Evolutionary conservation across 495 filamentous ascomycete species (phyloP), one percentile per base, ranked within the genome.

Genomic region (Penicillium longicatenatum): DNA sequence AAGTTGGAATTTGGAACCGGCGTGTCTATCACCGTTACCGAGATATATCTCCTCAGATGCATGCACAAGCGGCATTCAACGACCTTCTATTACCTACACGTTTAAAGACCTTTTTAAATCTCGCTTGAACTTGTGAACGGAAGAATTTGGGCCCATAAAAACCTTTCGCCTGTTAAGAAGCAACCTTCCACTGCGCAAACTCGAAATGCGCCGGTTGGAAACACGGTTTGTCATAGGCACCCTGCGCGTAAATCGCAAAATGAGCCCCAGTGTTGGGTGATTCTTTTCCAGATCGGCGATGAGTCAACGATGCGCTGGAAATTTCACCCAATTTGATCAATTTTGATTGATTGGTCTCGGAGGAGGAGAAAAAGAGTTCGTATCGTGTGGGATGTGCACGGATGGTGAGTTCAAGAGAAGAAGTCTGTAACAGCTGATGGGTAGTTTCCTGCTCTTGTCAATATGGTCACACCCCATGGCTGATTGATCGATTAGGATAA

Each of bases 241-340:
- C 53, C 8, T 48, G 53, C 11, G 42, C 43, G 26, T 55, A 55
- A 6, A 55, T 55, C 2, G 43, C 43, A n/a, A 47, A 55, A 55
- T 55, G 53, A 39, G 53, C 16, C 16, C 53, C 43, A 24, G 53
- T 55, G n/a, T 55, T 55, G 22, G 53, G 44, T 2, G 44, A 55
- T 26, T 48, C 53, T 12, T 55, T 55, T 14, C 53, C 43, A 0
- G 42, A 48, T n/a, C 43, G 42, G 19, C 30, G 53, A 17, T 47
- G 42, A 46, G 53, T 55, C 53, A 55, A 39, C 35, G 53, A 43
- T 48, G 17, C 39, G 43, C 30, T 55, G 11, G 53, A 41, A 10
- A 55, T 55, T 7, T 48, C 41, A 24, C 41, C 22, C 44, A 47
- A 8, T n/a, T 47, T 47, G 22, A 47, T 47, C 21, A 29, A 8